These are phyloP conservation scores for Rossbeevera mucosa DNA, from an alignment of 768 basidiomycete genomes.

Conservation along the genomic window DNA sequence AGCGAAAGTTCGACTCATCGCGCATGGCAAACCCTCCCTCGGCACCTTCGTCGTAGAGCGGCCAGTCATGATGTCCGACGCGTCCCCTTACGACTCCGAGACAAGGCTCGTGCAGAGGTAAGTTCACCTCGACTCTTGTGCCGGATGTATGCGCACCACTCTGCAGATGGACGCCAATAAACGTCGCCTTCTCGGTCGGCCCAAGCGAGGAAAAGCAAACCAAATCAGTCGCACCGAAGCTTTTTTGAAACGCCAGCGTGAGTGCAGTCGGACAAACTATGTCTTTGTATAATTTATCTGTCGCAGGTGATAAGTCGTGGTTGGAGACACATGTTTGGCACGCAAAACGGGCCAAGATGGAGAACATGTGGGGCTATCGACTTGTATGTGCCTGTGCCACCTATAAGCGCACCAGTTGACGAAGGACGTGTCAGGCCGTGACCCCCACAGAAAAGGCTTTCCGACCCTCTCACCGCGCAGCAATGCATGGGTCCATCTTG, in stretches of 20 bases:
- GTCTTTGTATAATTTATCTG: background rate
- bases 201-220: constrained; percentile 62
- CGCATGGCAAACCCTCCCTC: constrained; percentile 89
- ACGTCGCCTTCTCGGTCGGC: constrained; percentile 40
- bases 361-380: constrained; percentile 86
- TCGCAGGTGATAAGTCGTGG: constrained; percentile 80
- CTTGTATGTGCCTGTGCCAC: constrained; percentile 44
- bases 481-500: constrained; percentile 77
- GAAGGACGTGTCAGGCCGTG: constrained; percentile 51
- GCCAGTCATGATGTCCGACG: constrained; percentile 93
- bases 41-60: constrained; percentile 86
- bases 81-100: constrained; percentile 79
- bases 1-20: constrained; percentile 72
- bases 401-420: background rate
- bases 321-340: constrained; percentile 97
- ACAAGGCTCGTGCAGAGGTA: constrained; percentile 82
- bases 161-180: constrained; percentile 51
- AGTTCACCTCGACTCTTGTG: constrained; percentile 6
- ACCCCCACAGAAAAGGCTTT: constrained; percentile 90
- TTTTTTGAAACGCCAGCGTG: constrained; percentile 74
- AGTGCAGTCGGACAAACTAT: constrained; percentile 4
- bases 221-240: constrained; percentile 53
- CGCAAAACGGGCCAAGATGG: constrained; percentile 95
- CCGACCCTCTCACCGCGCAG: constrained; percentile 86
- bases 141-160: constrained; percentile 28